Base-by-base conservation (phyloP, 495 filamentous ascomycete genomes). In the Trichoderma gamsii region DNA sequence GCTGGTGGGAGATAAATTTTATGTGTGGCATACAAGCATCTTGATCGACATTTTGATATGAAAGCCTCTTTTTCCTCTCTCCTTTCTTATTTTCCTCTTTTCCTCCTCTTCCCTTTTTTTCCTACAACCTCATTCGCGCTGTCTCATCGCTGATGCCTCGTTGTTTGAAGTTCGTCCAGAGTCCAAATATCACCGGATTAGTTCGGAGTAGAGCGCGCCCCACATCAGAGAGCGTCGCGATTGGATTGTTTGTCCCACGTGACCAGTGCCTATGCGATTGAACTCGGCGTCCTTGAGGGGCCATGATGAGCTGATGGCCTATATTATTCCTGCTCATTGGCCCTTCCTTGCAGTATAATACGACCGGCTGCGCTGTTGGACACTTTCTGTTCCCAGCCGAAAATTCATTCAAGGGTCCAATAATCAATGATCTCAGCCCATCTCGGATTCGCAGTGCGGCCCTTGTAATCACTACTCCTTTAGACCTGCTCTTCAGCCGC, bases 281-380 rank as follows among this genome's bases (percentile, higher is more conserved):
- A 32, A 61, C 12, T 61, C 56, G 25, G 27, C 56, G 56, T 18
- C 27, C 56, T 61, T 61, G 56, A 61, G 56, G 56, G 56, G 56
- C 56, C 56, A 13, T 21, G 56, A 61, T 61, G 56, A 32, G 56
- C 56, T 61, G 56, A 61, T 61, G 56, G 56, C 56, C 35, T 29
- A 18, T 61, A 61, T 32, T 61, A 61, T 61, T 61, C 56, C 56
- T 61, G 56, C 56, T 61, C 56, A 61, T 61, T 61, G 56, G 56
- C 56, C 56, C 56, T 61, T 61, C 56, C 56, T 61, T 61, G 27
- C 11, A 32, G 56, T 61, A 61, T 35, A 52, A 61, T 32, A 61
- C 27, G 11, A 32, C 0, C 56, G 16, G 56, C 56, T 29, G 23
- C 56, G 25, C 56, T 21, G 56, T 16, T 35, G 56, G 16, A 61